Base-by-base conservation (phyloP, 495 filamentous ascomycete species). In the Baudoinia panamericana region DNA sequence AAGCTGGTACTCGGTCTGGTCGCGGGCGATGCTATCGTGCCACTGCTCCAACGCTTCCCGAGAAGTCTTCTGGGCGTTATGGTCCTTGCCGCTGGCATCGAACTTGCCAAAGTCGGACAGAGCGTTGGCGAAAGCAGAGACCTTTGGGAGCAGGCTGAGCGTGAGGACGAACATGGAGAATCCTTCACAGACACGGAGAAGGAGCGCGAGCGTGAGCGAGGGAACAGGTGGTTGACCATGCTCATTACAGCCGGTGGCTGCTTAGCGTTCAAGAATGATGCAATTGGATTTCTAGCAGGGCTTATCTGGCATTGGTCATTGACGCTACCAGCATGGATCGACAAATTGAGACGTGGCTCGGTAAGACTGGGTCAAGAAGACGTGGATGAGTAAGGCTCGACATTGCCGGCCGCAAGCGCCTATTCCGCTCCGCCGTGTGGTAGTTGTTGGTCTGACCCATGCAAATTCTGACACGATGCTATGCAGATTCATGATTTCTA, bases 251-350 rank as follows among this genome's bases (percentile, higher is more conserved):
- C 82, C 19, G 85, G 79, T 1, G 67, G 76, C 13, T 65, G 85
- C 44, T 57, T 96, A 15, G 84, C 83, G n/a, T 93, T 92, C 46
- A 78, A 71, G 59, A 94, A 93, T 56, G 84, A 87, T 58, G 84
- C 76, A 12, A 68, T 92, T 13, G 88, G 88, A 0, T 94, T 96
- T 53, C 41, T 79, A 16, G 84, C 78, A 0, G 88, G 88, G 0
- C 70, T 90, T 66, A 44, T 80, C 9, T 82, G 78, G 54, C 68
- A 83, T 57, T 77, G 68, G 63, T 57, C 51, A 30, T 55, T 36
- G 31, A 44, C 35, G 17, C 12, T 41, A 22, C 58, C 64, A 21
- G n/a, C n/a, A n/a, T n/a, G n/a, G n/a, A n/a, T n/a, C n/a, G n/a
- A n/a, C n/a, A n/a, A n/a, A n/a, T n/a, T n/a, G n/a, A n/a, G n/a